A percentile compares a stretch with the other conserved stretches of the same genome.
Evolutionary conservation across 176 grass and related monocot genomes (phyloP).

Genomic region (Ensete ventricosum): DNA sequence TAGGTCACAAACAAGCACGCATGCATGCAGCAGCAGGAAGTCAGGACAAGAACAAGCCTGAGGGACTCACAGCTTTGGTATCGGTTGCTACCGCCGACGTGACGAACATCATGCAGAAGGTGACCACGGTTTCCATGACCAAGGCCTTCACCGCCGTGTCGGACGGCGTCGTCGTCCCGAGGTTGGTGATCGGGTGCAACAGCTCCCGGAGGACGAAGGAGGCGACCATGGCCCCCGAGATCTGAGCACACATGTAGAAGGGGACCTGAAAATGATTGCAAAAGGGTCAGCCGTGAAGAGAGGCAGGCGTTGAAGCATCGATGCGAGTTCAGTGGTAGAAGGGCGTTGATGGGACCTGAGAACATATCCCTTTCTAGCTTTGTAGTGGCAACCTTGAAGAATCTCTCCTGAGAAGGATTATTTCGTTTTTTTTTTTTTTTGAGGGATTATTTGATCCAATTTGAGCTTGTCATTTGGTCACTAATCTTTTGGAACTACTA

Average conservation of each 20-base stretch:
- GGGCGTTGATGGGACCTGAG: too few relatives aligned
- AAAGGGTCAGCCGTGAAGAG: too few relatives aligned
- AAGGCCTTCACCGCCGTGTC: constrained; percentile 62
- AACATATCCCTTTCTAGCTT: too few relatives aligned
- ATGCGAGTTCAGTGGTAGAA: too few relatives aligned
- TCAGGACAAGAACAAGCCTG: background rate
- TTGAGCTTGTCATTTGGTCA: too few relatives aligned
- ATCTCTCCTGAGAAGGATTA: too few relatives aligned
- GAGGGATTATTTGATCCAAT: too few relatives aligned
- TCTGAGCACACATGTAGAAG: constrained; percentile 91
- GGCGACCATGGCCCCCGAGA: constrained; percentile 59
- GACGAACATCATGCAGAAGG: constrained; percentile 99
- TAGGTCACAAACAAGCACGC: background rate
- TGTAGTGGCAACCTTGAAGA: too few relatives aligned
- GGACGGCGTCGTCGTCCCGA: constrained; percentile 55
- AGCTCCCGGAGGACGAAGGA: constrained; percentile 69
- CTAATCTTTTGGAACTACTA: too few relatives aligned
- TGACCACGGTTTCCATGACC: constrained; percentile 64
- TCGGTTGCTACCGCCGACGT: constrained; percentile 89
- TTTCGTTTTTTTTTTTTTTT: too few relatives aligned
- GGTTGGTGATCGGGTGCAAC: constrained; percentile 48
- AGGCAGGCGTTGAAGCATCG: too few relatives aligned
- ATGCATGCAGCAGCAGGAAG: background rate
- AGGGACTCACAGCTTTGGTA: constrained; percentile 51
- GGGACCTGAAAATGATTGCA: constrained; percentile 45